Conservation (phyloP, 2,329 filamentous ascomycete species). For the Colletotrichum agaves region DNA sequence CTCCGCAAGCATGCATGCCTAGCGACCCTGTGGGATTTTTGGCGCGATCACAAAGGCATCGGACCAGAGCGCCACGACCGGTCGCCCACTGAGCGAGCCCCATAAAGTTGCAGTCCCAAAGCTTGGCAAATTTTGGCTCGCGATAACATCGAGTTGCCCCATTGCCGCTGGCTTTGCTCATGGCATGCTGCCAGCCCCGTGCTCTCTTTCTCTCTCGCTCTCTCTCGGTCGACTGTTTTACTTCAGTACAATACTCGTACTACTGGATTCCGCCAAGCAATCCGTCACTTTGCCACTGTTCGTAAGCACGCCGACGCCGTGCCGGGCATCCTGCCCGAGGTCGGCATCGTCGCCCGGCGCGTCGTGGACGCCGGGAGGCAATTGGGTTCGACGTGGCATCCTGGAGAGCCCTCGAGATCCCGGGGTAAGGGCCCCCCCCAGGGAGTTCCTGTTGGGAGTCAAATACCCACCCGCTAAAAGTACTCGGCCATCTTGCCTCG, state of each 20-base stretch:
- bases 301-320: background rate
- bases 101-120: slow-evolving; percentile 17
- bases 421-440: slow-evolving; percentile 32
- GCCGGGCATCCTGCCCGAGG: background rate
- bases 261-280: background rate
- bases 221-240: background rate
- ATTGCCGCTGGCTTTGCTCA: background rate
- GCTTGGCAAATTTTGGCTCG: slow-evolving; percentile 25
- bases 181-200: slow-evolving; percentile 3
- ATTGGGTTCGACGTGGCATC: slow-evolving; percentile 27
- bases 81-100: slow-evolving; percentile 6
- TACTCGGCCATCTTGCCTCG: slow-evolving; percentile 35
- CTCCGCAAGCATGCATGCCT: slow-evolving; percentile 33
- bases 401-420: slow-evolving; percentile 22
- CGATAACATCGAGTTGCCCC: slow-evolving; percentile 10
- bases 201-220: background rate
- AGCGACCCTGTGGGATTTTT: slow-evolving; percentile 7
- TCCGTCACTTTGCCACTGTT: slow-evolving; percentile 3
- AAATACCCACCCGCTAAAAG: slow-evolving; percentile 23
- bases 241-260: no score
- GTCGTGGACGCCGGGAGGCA: slow-evolving; percentile 18
- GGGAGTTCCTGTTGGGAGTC: slow-evolving; percentile 10
- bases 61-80: slow-evolving; percentile 7
- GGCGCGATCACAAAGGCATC: slow-evolving; percentile 17
- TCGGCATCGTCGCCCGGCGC: slow-evolving; percentile 13